Evolutionary conservation across 164 flowering plant genomes (phyloP), one percentile per base, ranked within the genome.

Genomic region (Piper betle): DNA sequence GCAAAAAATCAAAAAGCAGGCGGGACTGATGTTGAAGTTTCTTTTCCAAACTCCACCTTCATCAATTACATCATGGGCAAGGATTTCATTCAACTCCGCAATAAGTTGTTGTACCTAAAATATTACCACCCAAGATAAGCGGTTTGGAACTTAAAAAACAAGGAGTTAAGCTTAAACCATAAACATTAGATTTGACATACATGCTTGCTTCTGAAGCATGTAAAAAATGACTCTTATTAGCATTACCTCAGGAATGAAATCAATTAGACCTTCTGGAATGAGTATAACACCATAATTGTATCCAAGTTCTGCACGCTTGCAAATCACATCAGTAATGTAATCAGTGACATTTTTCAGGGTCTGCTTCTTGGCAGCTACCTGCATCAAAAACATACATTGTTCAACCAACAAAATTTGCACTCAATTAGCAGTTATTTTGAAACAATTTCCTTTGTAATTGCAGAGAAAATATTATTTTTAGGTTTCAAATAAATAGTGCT

Each of bases 251-350:
- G 99, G 99, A 75, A 94, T 91, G 77, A 94, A 94, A 75, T 94
- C 99, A 76, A 94, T 94, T 37, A 94, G 79, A 66, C 99, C 99
- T 80, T 94, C 99, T 18, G 99, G 99, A 17, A 94, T 87, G 52
- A 94, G 90, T 57, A 94, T 81, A 62, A 94, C 97, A 64, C 99
- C 99, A 69, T 94, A 91, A 67, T 91, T 91, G 63, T 79, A 87
- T 54, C 94, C 90, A 66, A 80, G 75, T 55, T 87, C 90, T 56
- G 89, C 80, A 55, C 99, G 91, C 77, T 84, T 87, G 67, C 84
- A 83, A 69, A 94, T 78, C 6, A 88, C 69, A 74, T 88, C 89
- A 19, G 87, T 91, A 58, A 94, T 91, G 78, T 94, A 80, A 72
- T 88, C 87, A 13, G 97, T 88, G 9, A 94, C 91, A 68, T 75